A percentile compares a stretch with the other conserved stretches of the same genome.
Conservation (phyloP, 345 rosid species). For the Dipteronia dyeriana region DNA sequence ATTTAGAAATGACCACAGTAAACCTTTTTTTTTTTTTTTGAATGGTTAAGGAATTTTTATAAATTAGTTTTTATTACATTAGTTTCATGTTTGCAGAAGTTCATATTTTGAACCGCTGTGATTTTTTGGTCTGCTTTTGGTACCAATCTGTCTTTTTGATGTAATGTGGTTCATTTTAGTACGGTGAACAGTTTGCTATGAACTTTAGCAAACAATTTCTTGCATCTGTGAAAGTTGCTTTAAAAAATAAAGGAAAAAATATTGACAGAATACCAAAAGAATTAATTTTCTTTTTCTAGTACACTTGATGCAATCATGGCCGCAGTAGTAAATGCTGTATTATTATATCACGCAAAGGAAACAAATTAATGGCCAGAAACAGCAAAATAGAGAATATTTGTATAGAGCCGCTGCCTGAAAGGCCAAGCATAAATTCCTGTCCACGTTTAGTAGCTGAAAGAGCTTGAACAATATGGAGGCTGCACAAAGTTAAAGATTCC, state of each 20-base stretch:
- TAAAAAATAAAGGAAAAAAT: not conserved
- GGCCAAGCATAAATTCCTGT: not conserved
- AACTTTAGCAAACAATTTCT: not conserved
- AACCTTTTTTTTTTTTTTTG: too few relatives aligned
- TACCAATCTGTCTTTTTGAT: too few relatives aligned
- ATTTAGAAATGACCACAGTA: too few relatives aligned
- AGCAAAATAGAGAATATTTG: not conserved
- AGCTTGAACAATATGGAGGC: not conserved
- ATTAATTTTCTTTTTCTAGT: not conserved
- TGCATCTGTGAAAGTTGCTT: not conserved
- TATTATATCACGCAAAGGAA: not conserved
- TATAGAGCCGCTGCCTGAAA: not conserved
- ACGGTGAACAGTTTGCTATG: not conserved
- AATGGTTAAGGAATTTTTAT: not conserved
- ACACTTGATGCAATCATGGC: not conserved
- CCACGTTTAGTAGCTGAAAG: not conserved
- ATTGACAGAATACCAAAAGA: not conserved
- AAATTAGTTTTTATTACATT: not conserved
- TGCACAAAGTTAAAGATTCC: not conserved
- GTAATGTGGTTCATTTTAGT: not conserved
- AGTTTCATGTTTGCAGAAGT: not conserved
- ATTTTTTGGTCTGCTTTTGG: not conserved
- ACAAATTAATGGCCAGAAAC: constrained; percentile 1
- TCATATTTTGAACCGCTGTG: not conserved
- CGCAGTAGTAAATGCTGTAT: not conserved